Base-by-base conservation (phyloP, 148 eudicot species). In the Tetragonia tetragonoides region DNA sequence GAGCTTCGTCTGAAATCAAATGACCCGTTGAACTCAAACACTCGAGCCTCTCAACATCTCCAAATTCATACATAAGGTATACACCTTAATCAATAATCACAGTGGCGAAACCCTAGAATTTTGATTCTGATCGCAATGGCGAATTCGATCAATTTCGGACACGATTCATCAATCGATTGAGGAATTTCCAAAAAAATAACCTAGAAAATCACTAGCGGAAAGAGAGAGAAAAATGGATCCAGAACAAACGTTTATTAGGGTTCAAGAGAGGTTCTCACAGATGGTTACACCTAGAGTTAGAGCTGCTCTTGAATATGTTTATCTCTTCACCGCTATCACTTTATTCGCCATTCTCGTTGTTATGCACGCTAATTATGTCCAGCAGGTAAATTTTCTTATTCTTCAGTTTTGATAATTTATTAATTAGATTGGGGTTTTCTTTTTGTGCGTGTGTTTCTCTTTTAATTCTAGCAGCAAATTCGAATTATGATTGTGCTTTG, bases 361-460 rank as follows among this genome's bases (percentile, higher is more conserved):
- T 68, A 90, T 95, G 98, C 97, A 95, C 90, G 97, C 98, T 72
- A 95, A 92, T 86, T 95, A 88, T 71, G 98, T 95, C 78, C 98
- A 92, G 73, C 98, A 95, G 98, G 98, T 92, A 63, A 28, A 44
- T 23, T 59, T 83, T 82, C 16, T 51, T 39, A 11, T 49, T 41
- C 46, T 14, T 38, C n/a, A 37, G 51, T 53, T 68, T n/a, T 10
- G 34, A 56, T 71, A 20, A 1, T 41, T 34, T 41, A 67, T 17
- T 7, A 51, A 76, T 40, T 54, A 7, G 38, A 6, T 54, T 46
- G 6, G 40, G 46, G 23, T 24, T 76, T 20, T 69, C 7, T 38
- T 49, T 9, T 76, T 21, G 47, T 71, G 74, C 40, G 14, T 3
- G 14, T 3, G 5, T 41, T 6, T 12, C 56, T 68, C 20, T 9